Base-by-base conservation (phyloP, 352 stramenopile genomes). In the Paralagenidium karlingii region DNA sequence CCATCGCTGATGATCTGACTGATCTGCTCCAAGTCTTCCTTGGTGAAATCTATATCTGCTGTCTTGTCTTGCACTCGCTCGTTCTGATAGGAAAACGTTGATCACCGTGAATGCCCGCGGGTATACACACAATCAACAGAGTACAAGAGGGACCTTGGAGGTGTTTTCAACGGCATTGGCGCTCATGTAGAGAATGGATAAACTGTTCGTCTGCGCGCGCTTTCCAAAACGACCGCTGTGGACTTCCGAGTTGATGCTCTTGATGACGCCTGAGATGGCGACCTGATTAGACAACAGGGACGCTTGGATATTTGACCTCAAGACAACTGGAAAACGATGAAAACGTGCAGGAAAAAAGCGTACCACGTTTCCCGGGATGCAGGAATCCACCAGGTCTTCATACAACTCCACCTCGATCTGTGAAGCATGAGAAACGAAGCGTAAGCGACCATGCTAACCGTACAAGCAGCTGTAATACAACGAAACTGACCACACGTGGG, bases 141-240 rank as follows among this genome's bases (percentile, higher is more conserved):
- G 24, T 7, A 20, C 30, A 9, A 13, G 22, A 20, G 44, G 21
- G 36, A 70, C 75, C 41, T 70, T 82, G 29, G 67, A 55, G 3
- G 58, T 69, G 41, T 76, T 77, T 41, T 77, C 74, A 22, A 98
- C 81, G 8, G 82, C 89, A 63, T 97, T 95, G 8, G 71, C 94
- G 28, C 83, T 73, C 5, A 98, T 62, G 47, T 96, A 98, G 16
- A 98, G 61, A 53, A 97, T 82, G 47, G 94, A 98, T 3, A 96
- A 82, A 37, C 78, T 94, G 10, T 82, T 95, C 18, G 84, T 71
- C 39, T 91, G 71, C n/a, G 85, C 88, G 15, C 78, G 68, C 55
- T 96, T 97, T 40, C 86, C 86, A 22, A 70, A 76, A 31, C 70
- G 68, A 32, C 92, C 87, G 38, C 67, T 81, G 21, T 90, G 73